phyloP scores from a whole-genome alignment of 1,284 basidiomycete species.

The Mycosarcoma maydis region DNA sequence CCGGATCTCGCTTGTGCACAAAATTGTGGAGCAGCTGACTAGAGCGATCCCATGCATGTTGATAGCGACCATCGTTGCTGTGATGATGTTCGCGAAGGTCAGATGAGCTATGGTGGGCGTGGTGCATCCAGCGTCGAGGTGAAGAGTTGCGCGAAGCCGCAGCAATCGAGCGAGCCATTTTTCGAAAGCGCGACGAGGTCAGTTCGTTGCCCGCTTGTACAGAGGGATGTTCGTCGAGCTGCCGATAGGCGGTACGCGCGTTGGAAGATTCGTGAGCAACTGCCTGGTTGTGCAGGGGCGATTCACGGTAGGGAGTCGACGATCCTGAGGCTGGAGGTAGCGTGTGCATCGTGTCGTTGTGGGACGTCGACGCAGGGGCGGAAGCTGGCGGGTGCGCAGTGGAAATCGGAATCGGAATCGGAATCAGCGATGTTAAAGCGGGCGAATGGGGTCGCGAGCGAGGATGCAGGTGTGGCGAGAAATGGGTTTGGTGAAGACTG shows the following conservation, averaged over 20 bases:
- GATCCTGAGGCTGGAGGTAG: conserved; percentile 14
- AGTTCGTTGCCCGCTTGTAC: conserved; percentile 35
- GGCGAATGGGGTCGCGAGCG: conserved; percentile 29
- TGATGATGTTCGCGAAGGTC: conserved; percentile 20
- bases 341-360: conserved; percentile 10
- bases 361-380: neutral
- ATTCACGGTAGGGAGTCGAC: conserved; percentile 32
- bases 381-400: neutral
- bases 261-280: conserved; percentile 10
- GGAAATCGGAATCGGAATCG: neutral
- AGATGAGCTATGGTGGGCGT: conserved; percentile 10
- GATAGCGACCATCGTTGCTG: conserved; percentile 7
- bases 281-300: conserved; percentile 27
- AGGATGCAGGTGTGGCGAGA: conserved; percentile 10
- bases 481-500: conserved; percentile 4
- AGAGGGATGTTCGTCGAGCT: conserved; percentile 45
- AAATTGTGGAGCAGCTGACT: conserved; percentile 33
- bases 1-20: conserved; percentile 37
- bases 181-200: conserved; percentile 36
- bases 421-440: conserved; percentile 2
- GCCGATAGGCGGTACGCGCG: conserved; percentile 23
- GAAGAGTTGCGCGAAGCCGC: conserved; percentile 35
- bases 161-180: conserved; percentile 43
- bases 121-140: conserved; percentile 31
- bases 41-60: conserved; percentile 25